Evolutionary conservation across 345 rosid genomes (phyloP).

Genomic region (Salix dunnii): DNA sequence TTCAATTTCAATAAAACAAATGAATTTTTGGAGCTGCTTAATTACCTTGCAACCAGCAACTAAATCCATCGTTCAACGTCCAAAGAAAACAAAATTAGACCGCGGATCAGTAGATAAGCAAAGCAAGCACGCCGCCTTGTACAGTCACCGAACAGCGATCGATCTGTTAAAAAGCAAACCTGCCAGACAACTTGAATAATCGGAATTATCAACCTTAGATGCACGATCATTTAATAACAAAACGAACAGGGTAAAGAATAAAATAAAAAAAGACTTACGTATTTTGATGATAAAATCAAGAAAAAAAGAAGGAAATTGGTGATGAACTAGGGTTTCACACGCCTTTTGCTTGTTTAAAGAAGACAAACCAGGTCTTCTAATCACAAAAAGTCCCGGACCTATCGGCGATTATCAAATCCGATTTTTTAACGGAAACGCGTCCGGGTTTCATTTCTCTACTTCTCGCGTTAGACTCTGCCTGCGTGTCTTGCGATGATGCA

Average conservation of each 20-base stretch:
- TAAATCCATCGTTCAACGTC: conserved; percentile 62
- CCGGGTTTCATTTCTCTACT: conserved; percentile 65
- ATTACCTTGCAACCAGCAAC: conserved; percentile 72
- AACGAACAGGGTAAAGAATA: not conserved
- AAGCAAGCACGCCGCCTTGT: conserved; percentile 23
- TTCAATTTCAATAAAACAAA: not conserved
- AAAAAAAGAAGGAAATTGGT: not conserved
- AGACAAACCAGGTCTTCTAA: conserved; percentile 1
- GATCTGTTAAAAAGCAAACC: conserved; percentile 34
- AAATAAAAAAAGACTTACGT: conserved; percentile 8
- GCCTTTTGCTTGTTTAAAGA: not conserved
- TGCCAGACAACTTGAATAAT: conserved; percentile 18
- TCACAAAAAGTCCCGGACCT: conserved; percentile 54
- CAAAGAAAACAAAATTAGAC: conserved; percentile 16
- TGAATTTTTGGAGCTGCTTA: not conserved
- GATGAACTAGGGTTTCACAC: not conserved
- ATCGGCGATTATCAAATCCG: conserved; percentile 70
- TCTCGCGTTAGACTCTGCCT: conserved; percentile 12
- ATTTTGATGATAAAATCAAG: not conserved
- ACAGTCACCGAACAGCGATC: conserved; percentile 29
- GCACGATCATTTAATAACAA: not conserved
- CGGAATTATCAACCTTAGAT: conserved; percentile 10
- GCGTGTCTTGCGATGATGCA: conserved; percentile 26
- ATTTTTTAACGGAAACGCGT: conserved; percentile 45
- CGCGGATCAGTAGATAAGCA: conserved; percentile 21